phyloP scores from a whole-genome alignment of 169 alveolate species.

The Plasmodium blacklocki region DNA sequence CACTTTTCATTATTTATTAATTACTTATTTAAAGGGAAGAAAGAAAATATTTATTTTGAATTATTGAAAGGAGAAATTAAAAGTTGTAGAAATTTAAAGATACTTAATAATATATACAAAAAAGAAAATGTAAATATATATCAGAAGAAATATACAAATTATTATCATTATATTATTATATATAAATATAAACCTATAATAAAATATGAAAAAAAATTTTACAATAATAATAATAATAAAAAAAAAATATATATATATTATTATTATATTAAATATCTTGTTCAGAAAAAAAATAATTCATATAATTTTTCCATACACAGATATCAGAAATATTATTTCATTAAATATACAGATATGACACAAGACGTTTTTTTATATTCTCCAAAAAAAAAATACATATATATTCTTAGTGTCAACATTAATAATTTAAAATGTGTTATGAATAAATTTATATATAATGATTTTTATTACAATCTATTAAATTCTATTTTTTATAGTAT shows the following conservation, averaged over 20 bases:
- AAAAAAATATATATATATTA: neutral
- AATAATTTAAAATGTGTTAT: neutral
- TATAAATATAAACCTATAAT: neutral
- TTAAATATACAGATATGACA: too few relatives aligned
- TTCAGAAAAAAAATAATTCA: neutral
- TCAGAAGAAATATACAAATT: too few relatives aligned
- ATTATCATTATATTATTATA: too few relatives aligned
- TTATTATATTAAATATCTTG: too few relatives aligned
- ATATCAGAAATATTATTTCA: neutral
- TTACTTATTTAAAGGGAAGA: neutral
- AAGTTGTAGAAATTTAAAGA: neutral
- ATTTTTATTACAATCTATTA: constrained; percentile 18
- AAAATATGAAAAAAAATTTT: neutral
- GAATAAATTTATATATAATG: constrained; percentile 7
- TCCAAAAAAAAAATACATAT: too few relatives aligned
- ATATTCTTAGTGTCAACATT: neutral
- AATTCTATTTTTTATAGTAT: constrained; percentile 21
- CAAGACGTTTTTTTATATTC: too few relatives aligned
- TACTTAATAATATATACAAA: neutral
- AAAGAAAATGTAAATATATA: neutral
- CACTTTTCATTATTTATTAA: neutral
- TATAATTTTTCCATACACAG: constrained; percentile 22
- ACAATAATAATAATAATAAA: neutral
- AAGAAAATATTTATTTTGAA: constrained; percentile 4
- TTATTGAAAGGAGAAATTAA: constrained; percentile 2